Base-by-base conservation (phyloP, 2,329 filamentous ascomycete species). In the Ophiostoma piceae region DNA sequence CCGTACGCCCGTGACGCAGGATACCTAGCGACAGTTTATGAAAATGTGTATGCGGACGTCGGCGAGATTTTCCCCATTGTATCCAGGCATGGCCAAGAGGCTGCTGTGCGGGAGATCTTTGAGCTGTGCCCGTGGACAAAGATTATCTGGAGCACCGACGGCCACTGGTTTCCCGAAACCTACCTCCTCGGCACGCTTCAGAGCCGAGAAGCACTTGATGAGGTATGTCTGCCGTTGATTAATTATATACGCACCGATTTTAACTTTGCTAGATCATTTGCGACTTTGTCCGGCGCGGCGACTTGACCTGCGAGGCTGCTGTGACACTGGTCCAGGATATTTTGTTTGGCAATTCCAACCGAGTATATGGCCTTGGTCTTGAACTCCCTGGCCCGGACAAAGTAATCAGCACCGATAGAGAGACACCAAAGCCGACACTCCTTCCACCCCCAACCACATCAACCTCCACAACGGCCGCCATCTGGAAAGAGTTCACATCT, bases 51-150 rank as follows among this genome's bases (percentile, higher is more conserved):
- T 76, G 86, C 92, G 14, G 92, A 96, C 75, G 87, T 96, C 69
- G 92, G 92, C 0, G 90, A 93, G 75, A 89, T 95, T 0, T 96
- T 95, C 71, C 92, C 92, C 0, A 89, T 88, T 78, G 78, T 95
- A 51, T 94, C 89, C 73, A 85, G 89, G 67, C 87, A 92, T 71
- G 92, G 91, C 0, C 91, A 96, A 77, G 88, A 90, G 74, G 81
- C 82, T 0, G 85, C 92, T 1, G 73, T 96, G 14, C 86, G 88
- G 64, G 86, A 95, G 76, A 87, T 91, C 1, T 79, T 96, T 9
- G 92, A 96, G 77, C 78, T 94, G 3, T 90, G 88, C 29, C 92
- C 92, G 0, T 87, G 86, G 69, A 88, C 86, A 68, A 94, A 94
- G 79, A 82, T 95, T 0, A 69, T 94, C 0, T 94, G 90, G 87